These are phyloP conservation scores for Aquilaria yunnanensis DNA, from an alignment of 345 rosid genomes.

Conservation along the genomic window DNA sequence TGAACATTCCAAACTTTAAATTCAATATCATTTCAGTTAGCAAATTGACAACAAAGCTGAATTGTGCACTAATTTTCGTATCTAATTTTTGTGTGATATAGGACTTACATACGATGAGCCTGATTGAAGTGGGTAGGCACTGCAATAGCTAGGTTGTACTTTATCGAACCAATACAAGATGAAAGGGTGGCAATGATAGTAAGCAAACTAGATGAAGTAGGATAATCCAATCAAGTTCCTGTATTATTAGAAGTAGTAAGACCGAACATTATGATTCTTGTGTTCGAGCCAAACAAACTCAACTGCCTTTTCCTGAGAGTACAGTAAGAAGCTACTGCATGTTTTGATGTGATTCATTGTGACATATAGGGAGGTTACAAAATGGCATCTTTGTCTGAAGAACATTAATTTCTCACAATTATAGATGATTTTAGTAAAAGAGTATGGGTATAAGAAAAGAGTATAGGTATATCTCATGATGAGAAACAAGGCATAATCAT, in stretches of 20 bases:
- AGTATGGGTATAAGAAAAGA: neutral
- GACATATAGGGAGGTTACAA: too few relatives aligned
- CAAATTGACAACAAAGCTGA: too few relatives aligned
- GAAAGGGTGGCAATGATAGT: too few relatives aligned
- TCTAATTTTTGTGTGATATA: neutral
- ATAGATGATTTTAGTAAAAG: slow-evolving; percentile 3
- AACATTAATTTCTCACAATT: neutral
- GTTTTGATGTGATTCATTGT: too few relatives aligned
- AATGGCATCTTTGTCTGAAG: too few relatives aligned
- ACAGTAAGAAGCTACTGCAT: too few relatives aligned
- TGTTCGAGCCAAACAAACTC: too few relatives aligned
- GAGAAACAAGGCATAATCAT: neutral
- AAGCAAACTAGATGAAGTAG: neutral
- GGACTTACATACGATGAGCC: neutral
- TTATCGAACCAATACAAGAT: too few relatives aligned
- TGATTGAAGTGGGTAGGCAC: neutral
- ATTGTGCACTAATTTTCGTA: too few relatives aligned
- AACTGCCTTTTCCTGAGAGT: too few relatives aligned
- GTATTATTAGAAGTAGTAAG: neutral
- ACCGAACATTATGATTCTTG: neutral
- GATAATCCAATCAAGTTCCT: neutral
- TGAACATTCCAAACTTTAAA: neutral
- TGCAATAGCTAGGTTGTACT: too few relatives aligned
- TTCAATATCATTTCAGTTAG: neutral
- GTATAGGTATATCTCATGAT: slow-evolving; percentile 1